Percentiles rank a stretch among this genome's conserved stretches.
Evolutionary conservation across 768 basidiomycete genomes (phyloP).

Genomic region (Russula griseocarnosa): DNA sequence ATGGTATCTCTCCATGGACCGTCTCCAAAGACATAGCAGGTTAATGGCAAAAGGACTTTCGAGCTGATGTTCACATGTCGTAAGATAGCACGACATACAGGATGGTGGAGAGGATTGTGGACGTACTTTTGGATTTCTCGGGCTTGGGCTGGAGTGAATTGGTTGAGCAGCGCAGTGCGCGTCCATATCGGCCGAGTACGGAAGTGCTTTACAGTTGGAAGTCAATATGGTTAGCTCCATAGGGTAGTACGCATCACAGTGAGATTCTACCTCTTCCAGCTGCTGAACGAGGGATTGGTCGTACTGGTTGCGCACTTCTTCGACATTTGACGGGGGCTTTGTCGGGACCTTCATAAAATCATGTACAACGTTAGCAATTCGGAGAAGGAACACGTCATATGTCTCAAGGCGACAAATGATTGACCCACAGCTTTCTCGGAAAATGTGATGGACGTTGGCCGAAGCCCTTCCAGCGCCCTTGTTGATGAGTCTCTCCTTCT

Average conservation of each 20-base stretch:
- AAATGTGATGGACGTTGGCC: slow-evolving; percentile 68
- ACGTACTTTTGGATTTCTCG: slow-evolving; percentile 73
- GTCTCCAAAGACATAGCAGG: slow-evolving; percentile 86
- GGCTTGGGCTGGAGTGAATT: slow-evolving; percentile 63
- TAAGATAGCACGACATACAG: background rate
- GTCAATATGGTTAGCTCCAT: background rate
- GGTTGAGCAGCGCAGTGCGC: slow-evolving; percentile 78
- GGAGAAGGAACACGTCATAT: slow-evolving; percentile 11
- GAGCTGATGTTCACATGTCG: slow-evolving; percentile 46
- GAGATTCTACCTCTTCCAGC: slow-evolving; percentile 47
- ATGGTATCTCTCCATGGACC: slow-evolving; percentile 93
- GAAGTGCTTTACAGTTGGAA: slow-evolving; percentile 50
- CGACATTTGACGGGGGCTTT: slow-evolving; percentile 56
- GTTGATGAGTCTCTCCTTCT: slow-evolving; percentile 80
- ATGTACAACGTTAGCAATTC: slow-evolving; percentile 35
- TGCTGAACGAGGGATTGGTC: slow-evolving; percentile 52
- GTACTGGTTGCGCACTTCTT: slow-evolving; percentile 53
- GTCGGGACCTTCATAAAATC: slow-evolving; percentile 40
- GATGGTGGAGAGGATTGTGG: background rate
- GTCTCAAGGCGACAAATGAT: slow-evolving; percentile 6
- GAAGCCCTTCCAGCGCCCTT: slow-evolving; percentile 79
- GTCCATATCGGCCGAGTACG: slow-evolving; percentile 83
- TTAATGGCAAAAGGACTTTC: slow-evolving; percentile 73
- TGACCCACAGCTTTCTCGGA: slow-evolving; percentile 50
- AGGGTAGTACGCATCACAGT: background rate